phyloP scores from a whole-genome alignment of 2,329 filamentous ascomycete genomes.

The Sphaceloma murrayae region DNA sequence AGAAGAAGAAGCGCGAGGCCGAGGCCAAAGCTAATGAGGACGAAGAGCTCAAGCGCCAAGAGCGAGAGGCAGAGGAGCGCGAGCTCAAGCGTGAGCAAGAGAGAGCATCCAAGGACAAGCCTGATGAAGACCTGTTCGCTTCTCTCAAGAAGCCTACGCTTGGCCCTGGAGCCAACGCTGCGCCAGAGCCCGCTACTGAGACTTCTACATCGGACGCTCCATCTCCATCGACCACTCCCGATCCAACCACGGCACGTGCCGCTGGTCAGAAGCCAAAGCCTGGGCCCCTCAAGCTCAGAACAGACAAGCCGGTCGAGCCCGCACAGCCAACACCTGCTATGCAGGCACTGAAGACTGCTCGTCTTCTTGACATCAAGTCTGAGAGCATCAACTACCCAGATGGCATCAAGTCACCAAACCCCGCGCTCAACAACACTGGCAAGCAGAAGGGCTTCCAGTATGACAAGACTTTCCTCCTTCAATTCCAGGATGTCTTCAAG shows the following conservation, averaged over 20 bases:
- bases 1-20: slow-evolving; percentile 41
- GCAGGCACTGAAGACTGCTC: slow-evolving; percentile 83
- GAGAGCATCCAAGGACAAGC: slow-evolving; percentile 29
- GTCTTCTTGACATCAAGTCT: slow-evolving; percentile 72
- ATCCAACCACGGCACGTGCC: slow-evolving; percentile 20
- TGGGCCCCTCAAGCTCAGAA: slow-evolving; percentile 77
- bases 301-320: slow-evolving; percentile 77
- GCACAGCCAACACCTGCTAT: slow-evolving; percentile 89
- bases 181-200: slow-evolving; percentile 19
- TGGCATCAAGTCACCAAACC: slow-evolving; percentile 81
- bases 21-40: slow-evolving; percentile 46
- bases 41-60: slow-evolving; percentile 39
- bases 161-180: slow-evolving; percentile 35
- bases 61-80: slow-evolving; percentile 41
- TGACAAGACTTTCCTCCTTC: slow-evolving; percentile 86
- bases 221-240: slow-evolving; percentile 22
- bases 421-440: slow-evolving; percentile 74
- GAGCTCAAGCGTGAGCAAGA: slow-evolving; percentile 36
- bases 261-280: slow-evolving; percentile 67
- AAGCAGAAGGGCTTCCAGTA: slow-evolving; percentile 85
- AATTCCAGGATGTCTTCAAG: slow-evolving; percentile 92
- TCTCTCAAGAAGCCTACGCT: slow-evolving; percentile 41
- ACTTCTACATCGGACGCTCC: slow-evolving; percentile 14
- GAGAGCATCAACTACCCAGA: slow-evolving; percentile 67
- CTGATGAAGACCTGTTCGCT: slow-evolving; percentile 37